Evolutionary conservation across 768 basidiomycete genomes (phyloP), one percentile per base, ranked within the genome.

Genomic region (Lactarius vividus): DNA sequence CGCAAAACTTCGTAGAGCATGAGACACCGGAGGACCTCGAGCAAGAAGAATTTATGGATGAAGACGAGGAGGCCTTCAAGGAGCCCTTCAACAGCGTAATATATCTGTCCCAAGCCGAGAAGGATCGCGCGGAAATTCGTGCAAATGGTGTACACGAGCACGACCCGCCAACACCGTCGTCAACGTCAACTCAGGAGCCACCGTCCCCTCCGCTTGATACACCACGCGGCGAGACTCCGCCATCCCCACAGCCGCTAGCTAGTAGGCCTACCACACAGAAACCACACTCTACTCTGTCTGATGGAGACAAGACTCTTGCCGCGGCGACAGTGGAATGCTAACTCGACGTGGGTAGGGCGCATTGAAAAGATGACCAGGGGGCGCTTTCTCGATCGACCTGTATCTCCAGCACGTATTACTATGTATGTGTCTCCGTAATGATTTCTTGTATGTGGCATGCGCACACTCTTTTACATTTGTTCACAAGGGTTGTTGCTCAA

Each of bases 11-110:
- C 40, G 82, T 84, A 80, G 70, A 81, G 80, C 58, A 77, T 89
- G 66, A 86, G 82, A 74, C 84, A 83, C 28, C 84, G 68, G 85
- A 86, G 18, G 86, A 88, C 61, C 84, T 85, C 69, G 87, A 87
- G 73, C 79, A 79, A 70, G 81, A 83, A 63, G 78, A 81, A 65
- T 73, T 74, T 65, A 77, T 75, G 9, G 78, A 61, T 20, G 69
- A 65, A 8, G 74, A 77, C 28, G 78, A 74, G 26, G 77, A 62
- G 29, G 63, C 63, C 8, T 64, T 71, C 2, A 64, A 55, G 61
- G 53, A 69, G 40, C 39, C 58, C 33, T 69, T 73, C 29, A 72
- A 73, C 35, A 66, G 69, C n/a, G 72, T 69, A 16, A 68, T 66
- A 59, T 75, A 78, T 69, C 74, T 76, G 20, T 74, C 74, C 40